These are phyloP conservation scores for Polygonum maritimum DNA, from an alignment of 148 eudicot genomes.

Conservation along the genomic window DNA sequence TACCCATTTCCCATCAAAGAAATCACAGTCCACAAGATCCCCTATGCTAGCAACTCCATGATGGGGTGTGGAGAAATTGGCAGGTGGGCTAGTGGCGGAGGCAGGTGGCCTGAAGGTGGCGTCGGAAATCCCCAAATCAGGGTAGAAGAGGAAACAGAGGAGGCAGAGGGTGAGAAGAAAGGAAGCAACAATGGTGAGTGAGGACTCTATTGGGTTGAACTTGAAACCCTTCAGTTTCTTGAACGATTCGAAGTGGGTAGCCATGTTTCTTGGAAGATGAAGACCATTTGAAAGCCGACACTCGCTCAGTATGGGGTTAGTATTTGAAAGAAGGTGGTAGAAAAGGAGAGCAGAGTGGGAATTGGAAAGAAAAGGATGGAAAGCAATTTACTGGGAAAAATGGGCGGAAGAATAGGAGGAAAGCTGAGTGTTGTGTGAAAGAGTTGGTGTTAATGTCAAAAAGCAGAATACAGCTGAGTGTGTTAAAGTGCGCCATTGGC, in stretches of 20 bases:
- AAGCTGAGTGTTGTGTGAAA: not conserved
- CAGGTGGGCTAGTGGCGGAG: not conserved
- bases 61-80: not conserved
- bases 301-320: not conserved
- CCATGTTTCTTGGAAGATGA: not conserved
- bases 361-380: not conserved
- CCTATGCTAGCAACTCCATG: not conserved
- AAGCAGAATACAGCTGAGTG: not conserved
- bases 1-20: conserved; percentile 85
- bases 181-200: not conserved
- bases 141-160: not conserved
- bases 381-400: not conserved
- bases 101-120: not conserved
- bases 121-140: not conserved
- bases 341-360: not conserved
- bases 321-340: not conserved
- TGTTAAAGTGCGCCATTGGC: not conserved
- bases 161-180: not conserved
- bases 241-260: not conserved
- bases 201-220: not conserved
- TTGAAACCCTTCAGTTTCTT: not conserved
- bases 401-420: not conserved
- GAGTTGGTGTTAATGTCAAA: not conserved
- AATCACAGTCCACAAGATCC: conserved; percentile 34
- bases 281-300: not conserved